Evolutionary conservation across 2,329 filamentous ascomycete species (phyloP), one percentile per base, ranked within the genome.

Genomic region (Paecilomyces fulvus): DNA sequence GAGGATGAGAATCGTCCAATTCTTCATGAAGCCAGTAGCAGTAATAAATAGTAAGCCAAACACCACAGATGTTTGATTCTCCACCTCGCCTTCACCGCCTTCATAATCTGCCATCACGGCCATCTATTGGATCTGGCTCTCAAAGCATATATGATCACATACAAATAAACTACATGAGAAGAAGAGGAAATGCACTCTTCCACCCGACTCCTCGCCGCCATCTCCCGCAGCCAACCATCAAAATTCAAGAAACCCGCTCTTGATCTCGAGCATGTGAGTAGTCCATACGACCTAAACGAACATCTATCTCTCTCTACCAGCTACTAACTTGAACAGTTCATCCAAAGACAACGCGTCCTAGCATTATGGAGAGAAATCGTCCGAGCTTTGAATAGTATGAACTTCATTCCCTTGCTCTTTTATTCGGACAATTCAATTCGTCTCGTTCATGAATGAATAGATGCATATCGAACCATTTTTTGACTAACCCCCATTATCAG

Each of bases 351-450:
- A 53, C 70, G 74, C 7, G 73, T 73, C 0, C 59, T 77, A n/a
- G 57, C 66, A n/a, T 61, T 77, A 8, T 77, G 73, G 70, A 70
- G 75, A 14, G 70, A 74, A 30, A 74, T 77, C 31, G 61, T 75
- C 10, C 64, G 75, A 51, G 68, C 71, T 43, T 61, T 75, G 51
- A 68, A 75, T 57, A 74, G 73, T 71, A 63, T 58, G 65, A 61
- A 55, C 30, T 2, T 30, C 21, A 21, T 43, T 9, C 25, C 51
- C 14, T 28, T 30, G 21, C 28, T 9, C 37, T 9, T 9, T 20
- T 17, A 6, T 8, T n/a, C n/a, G 17, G 11, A 7, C 12, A 43
- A n/a, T n/a, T 17, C 37, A n/a, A n/a, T n/a, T 17, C 30, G 5
- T 4, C 30, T 31, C 12, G 10, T 31, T 11, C 12, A 12, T 31